These are phyloP conservation scores for Fraxinus quadrangulata DNA, from an alignment of 257 asterid species.

Conservation along the genomic window DNA sequence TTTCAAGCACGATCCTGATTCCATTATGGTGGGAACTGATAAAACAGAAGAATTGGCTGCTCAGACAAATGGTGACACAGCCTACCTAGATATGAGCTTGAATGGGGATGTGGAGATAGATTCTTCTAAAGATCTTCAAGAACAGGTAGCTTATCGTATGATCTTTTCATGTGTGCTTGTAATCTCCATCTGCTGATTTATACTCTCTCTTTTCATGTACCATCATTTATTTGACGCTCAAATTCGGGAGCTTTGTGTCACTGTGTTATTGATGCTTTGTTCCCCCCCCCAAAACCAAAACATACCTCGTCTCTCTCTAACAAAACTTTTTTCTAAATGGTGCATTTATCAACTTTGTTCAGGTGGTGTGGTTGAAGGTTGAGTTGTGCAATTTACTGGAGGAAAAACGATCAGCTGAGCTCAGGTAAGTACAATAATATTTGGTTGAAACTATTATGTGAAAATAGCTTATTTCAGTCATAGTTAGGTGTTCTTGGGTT, in stretches of 20 bases:
- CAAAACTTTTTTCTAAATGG: background rate
- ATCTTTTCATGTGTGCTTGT: constrained; percentile 6
- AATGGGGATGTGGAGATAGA: constrained; percentile 56
- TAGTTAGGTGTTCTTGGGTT: background rate
- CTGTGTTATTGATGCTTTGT: background rate
- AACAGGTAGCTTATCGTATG: constrained; percentile 58
- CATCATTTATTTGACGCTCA: background rate
- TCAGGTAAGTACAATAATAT: constrained; percentile 53
- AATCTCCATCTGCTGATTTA: constrained; percentile 2
- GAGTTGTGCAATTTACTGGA: constrained; percentile 87
- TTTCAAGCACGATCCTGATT: constrained; percentile 65
- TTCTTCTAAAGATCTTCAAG: constrained; percentile 79
- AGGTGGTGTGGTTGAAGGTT: constrained; percentile 90
- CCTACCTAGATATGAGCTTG: constrained; percentile 39
- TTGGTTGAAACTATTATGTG: background rate
- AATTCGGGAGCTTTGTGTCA: background rate
- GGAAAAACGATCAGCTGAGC: constrained; percentile 88
- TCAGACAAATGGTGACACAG: constrained; percentile 49
- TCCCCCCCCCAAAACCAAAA: background rate
- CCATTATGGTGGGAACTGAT: constrained; percentile 37
- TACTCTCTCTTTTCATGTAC: background rate
- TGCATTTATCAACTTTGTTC: constrained; percentile 25
- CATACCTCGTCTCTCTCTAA: background rate
- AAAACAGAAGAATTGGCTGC: constrained; percentile 40
- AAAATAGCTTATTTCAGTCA: background rate